Conservation (phyloP, 306 rosid species). For the Calophaca sinica region DNA sequence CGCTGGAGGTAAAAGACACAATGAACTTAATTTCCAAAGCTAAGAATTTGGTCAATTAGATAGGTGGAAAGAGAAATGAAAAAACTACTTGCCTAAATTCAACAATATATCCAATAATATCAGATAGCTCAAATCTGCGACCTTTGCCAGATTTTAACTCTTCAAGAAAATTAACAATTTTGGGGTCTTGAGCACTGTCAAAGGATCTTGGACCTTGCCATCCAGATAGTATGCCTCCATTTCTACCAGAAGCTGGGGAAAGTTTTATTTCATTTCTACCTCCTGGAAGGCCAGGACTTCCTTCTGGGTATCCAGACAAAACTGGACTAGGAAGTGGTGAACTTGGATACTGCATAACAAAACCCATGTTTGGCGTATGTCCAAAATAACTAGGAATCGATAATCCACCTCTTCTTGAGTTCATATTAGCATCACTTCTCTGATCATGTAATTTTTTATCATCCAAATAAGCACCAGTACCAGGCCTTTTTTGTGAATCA, state of each 20-base stretch:
- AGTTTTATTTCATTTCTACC: slow-evolving; percentile 58
- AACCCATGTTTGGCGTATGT: slow-evolving; percentile 54
- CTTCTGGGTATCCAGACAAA: slow-evolving; percentile 53
- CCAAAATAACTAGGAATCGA: slow-evolving; percentile 60
- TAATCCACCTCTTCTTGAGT: slow-evolving; percentile 59
- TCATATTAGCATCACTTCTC: slow-evolving; percentile 51
- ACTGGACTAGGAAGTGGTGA: slow-evolving; percentile 58
- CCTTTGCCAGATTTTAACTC: slow-evolving; percentile 65
- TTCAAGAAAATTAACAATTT: slow-evolving; percentile 62
- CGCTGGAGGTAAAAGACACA: slow-evolving; percentile 49
- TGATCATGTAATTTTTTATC: slow-evolving; percentile 54
- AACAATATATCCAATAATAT: slow-evolving; percentile 60
- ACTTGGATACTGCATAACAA: slow-evolving; percentile 52
- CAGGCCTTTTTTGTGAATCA: slow-evolving; percentile 51
- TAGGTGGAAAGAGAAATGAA: slow-evolving; percentile 14
- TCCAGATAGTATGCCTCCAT: slow-evolving; percentile 54
- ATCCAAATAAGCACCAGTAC: slow-evolving; percentile 52
- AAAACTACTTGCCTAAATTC: slow-evolving; percentile 59
- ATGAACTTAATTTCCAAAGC: slow-evolving; percentile 42
- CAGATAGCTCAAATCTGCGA: slow-evolving; percentile 67
- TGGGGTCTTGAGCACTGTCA: slow-evolving; percentile 54
- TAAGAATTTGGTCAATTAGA: slow-evolving; percentile 29
- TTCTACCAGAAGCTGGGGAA: slow-evolving; percentile 52
- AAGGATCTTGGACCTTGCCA: slow-evolving; percentile 63
- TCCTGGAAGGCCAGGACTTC: slow-evolving; percentile 51